Evolutionary conservation across 352 stramenopile species (phyloP), one percentile per base, ranked within the genome.

Genomic region (Blastocystis sp.): DNA sequence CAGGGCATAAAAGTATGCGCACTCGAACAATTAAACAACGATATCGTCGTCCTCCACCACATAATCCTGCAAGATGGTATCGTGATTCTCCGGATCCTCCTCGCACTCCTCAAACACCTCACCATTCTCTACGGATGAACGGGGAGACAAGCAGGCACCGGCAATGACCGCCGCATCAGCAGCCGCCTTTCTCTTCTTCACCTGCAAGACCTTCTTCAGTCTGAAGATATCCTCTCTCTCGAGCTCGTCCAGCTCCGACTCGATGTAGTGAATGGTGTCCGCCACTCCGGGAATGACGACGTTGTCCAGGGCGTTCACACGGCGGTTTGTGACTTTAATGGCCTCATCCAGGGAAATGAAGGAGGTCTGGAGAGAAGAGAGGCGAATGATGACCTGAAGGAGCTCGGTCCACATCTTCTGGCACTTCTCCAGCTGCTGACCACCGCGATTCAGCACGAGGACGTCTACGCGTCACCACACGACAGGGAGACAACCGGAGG

Each of bases 271-370:
- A 70, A 99, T 95, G 21, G 96, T 96, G 38, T 91, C 92, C 90
- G 98, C 94, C 82, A 99, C 98, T 87, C 95, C 95, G 52, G 97
- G 97, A 92, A 99, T 98, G 62, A 96, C 98, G 40, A 99, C 97
- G 90, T 98, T 98, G 89, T 99, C 97, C 90, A 99, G 92, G 21
- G 97, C 97, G 91, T 99, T 99, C 65, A 99, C 96, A 91, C 97
- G 95, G 86, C 97, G 94, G 91, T 99, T 99, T 28, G 96, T 99
- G 62, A 99, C 93, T 91, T 97, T 98, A 62, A 98, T 89, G 17
- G 97, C 96, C 91, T 99, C 97, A 90, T 99, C 97, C 76, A 99
- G 93, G 41, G 97, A 98, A 48, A 98, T 92, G 90, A 99, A 99
- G 78, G 94, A 98, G 56, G 97, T 99, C 93, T 99, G 92, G 23